phyloP scores from a whole-genome alignment of 352 stramenopile species.

The Globisporangium radiosum region DNA sequence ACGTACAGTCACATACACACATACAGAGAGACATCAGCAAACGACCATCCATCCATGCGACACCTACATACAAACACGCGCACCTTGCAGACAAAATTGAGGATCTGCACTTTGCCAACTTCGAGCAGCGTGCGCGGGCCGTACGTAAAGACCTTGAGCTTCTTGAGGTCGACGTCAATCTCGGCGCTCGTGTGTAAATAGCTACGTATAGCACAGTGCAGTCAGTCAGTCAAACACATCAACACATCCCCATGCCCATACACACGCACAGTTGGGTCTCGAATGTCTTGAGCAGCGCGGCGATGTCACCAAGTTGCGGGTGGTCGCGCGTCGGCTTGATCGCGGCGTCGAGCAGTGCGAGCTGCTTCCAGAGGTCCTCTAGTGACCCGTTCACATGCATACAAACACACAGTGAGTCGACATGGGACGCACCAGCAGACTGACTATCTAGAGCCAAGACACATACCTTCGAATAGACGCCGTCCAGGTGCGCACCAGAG shows the following conservation, averaged over 20 bases:
- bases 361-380: slow-evolving; percentile 80
- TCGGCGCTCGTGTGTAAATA: slow-evolving; percentile 69
- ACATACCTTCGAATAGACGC: slow-evolving; percentile 61
- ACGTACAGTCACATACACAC: slow-evolving; percentile 3
- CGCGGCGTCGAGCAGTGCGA: slow-evolving; percentile 49
- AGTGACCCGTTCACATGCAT: neutral
- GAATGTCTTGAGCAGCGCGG: slow-evolving; percentile 69
- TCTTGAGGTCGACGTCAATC: slow-evolving; percentile 70
- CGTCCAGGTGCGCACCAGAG: slow-evolving; percentile 67
- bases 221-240: neutral
- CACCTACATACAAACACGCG: neutral
- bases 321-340: slow-evolving; percentile 61
- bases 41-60: neutral
- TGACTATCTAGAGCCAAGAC: neutral
- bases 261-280: slow-evolving; percentile 65
- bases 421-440: neutral
- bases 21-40: neutral
- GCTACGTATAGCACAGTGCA: slow-evolving; percentile 15
- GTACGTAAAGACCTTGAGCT: slow-evolving; percentile 70
- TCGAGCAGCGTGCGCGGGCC: slow-evolving; percentile 58
- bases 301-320: slow-evolving; percentile 61
- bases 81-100: slow-evolving; percentile 87
- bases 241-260: too few relatives aligned
- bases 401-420: neutral
- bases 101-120: slow-evolving; percentile 81